Evolutionary conservation across 306 rosid species (phyloP).

Genomic region (Trifolium repens): DNA sequence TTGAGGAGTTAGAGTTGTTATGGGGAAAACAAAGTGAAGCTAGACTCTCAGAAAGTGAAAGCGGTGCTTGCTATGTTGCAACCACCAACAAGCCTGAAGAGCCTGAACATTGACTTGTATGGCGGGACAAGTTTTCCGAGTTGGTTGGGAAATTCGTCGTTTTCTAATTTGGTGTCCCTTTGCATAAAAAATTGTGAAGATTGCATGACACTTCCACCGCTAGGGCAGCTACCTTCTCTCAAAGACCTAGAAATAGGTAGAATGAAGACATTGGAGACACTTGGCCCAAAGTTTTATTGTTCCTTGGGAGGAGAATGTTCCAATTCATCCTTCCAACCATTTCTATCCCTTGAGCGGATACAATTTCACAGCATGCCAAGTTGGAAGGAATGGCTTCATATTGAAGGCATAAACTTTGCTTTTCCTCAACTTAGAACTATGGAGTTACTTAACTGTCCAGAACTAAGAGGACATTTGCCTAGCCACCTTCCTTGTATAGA

Average conservation of each 20-base stretch:
- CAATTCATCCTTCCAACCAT: constrained; percentile 7
- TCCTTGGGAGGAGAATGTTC: background rate
- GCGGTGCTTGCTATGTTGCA: background rate
- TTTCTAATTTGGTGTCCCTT: constrained; percentile 1
- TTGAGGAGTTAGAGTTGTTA: background rate
- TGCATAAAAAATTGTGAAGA: background rate
- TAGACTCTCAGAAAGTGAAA: background rate
- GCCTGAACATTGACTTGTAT: background rate
- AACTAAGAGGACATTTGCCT: background rate
- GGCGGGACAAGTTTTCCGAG: background rate
- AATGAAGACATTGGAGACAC: background rate
- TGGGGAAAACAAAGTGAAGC: background rate
- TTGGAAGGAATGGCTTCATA: constrained; percentile 22
- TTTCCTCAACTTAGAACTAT: constrained; percentile 2
- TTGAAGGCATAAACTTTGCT: background rate
- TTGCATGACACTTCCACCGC: background rate
- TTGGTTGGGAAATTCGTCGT: background rate
- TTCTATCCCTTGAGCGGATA: background rate
- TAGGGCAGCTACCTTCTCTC: background rate
- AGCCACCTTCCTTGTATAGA: background rate
- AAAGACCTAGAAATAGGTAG: background rate
- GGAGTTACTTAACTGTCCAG: background rate
- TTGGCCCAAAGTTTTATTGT: constrained; percentile 15
- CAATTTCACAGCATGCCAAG: background rate
- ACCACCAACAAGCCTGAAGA: background rate